A percentile compares a stretch with the other conserved stretches of the same genome.
These are phyloP conservation scores for Nigrospora oryzae DNA, from an alignment of 2,329 filamentous ascomycete species.

Conservation along the genomic window DNA sequence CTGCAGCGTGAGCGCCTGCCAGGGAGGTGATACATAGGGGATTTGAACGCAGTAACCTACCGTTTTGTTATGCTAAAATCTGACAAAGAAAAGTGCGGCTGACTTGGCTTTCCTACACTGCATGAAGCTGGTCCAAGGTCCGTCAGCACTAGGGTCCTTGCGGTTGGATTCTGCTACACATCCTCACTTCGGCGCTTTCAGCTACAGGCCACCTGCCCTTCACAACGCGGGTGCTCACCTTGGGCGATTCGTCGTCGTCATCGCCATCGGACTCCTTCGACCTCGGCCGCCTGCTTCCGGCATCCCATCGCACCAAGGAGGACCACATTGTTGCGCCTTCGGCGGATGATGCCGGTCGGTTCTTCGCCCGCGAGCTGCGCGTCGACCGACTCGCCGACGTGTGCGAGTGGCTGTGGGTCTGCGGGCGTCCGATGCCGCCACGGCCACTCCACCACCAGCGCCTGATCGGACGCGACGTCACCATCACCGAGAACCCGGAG, in stretches of 20 bases:
- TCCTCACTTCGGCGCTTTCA: no score
- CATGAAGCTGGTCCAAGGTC: no score
- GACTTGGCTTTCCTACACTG: no score
- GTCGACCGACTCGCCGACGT: slow-evolving; percentile 19
- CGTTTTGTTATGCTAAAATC: no score
- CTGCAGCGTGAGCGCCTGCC: background rate
- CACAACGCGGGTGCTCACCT: slow-evolving; percentile 6
- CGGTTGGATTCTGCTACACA: no score
- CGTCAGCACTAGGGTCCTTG: no score
- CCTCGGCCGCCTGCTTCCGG: slow-evolving; percentile 15
- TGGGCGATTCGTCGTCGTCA: background rate
- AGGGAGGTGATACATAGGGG: no score
- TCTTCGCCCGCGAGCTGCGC: slow-evolving; percentile 19
- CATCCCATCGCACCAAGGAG: slow-evolving; percentile 16
- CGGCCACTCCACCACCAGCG: slow-evolving; percentile 27
- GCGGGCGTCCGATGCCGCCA: slow-evolving; percentile 25
- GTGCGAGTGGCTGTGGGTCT: slow-evolving; percentile 20
- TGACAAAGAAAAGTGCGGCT: no score
- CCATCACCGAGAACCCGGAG: slow-evolving; percentile 26
- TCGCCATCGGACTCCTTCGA: background rate
- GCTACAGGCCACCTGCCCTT: slow-evolving; percentile 2
- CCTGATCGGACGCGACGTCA: slow-evolving; percentile 21
- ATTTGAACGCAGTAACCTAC: no score
- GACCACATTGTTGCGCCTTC: slow-evolving; percentile 19
- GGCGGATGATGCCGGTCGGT: slow-evolving; percentile 3